Evolutionary conservation across 768 basidiomycete genomes (phyloP), one percentile per base, ranked within the genome.

Genomic region (Trametes maxima): DNA sequence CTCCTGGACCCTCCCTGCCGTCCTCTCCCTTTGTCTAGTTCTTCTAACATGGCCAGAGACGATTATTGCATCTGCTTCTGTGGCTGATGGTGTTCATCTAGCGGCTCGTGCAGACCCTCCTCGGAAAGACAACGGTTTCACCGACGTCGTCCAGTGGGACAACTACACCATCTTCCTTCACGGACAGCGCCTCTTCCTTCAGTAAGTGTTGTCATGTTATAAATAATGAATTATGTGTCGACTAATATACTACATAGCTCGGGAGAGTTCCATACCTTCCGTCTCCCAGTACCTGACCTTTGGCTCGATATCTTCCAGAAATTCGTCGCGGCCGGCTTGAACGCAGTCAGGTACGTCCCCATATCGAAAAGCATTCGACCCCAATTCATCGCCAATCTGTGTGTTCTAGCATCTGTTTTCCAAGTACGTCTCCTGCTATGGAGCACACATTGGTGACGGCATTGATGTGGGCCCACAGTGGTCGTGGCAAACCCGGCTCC

Each of bases 231-330:
- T n/a, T 12, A 16, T 22, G 11, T 52, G 33, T 42, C 12, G 3
- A 14, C 25, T 43, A 21, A 53, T 21, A 50, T 37, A 35, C 12
- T 43, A 10, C 21, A 19, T 59, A 92, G 91, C 67, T 90, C 89
- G 0, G 92, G 92, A 59, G 92, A 93, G 72, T 91, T 92, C 71
- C 92, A 93, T 67, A 84, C 90, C 0, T 94, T 90, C 76, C 84
- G 90, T 22, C 75, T 94, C 8, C 92, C 90, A 11, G 87, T 92
- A 0, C 90, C 88, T 16, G 84, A 84, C 3, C 73, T 94, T 57
- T 94, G 92, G 91, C 79, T 85, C 14, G 92, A 93, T 68, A 85
- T 94, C 51, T 81, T 94, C 44, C 86, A 94, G 65, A 94, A 90
- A 69, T 77, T 85, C 61, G 90, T 90, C 68, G 92, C 90, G 5